These are phyloP conservation scores for Favolaschia claudopus DNA, from an alignment of 768 basidiomycete genomes.

Conservation along the genomic window DNA sequence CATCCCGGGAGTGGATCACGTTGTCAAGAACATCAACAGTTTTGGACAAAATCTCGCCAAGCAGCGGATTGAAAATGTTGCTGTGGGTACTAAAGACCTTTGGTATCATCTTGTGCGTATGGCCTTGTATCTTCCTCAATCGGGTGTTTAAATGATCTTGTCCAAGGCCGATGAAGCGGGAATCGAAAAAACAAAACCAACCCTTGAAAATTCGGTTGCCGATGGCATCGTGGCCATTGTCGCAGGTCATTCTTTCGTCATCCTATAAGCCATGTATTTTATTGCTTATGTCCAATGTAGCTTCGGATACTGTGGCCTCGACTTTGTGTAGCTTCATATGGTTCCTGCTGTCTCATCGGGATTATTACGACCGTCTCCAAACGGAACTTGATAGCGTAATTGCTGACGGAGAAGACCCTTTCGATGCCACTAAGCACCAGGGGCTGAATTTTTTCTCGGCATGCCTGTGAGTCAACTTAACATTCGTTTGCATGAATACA, in stretches of 20 bases:
- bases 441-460: constrained; percentile 43
- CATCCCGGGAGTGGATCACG: constrained; percentile 49
- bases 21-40: background rate
- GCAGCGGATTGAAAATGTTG: background rate
- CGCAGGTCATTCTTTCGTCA: too few relatives aligned
- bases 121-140: background rate
- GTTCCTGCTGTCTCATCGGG: constrained; percentile 40
- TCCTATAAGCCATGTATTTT: too few relatives aligned
- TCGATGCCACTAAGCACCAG: constrained; percentile 33
- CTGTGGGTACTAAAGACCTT: constrained; percentile 54
- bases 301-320: constrained; percentile 49
- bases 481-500: background rate
- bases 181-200: constrained; percentile 36
- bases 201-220: constrained; percentile 41
- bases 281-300: too few relatives aligned
- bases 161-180: constrained; percentile 50
- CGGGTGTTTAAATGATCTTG: background rate
- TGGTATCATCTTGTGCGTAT: constrained; percentile 46
- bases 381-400: constrained; percentile 39
- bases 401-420: constrained; percentile 27
- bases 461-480: constrained; percentile 38
- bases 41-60: constrained; percentile 2
- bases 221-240: constrained; percentile 46
- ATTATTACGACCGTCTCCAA: constrained; percentile 38
- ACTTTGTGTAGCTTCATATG: constrained; percentile 41